Evolutionary conservation across 768 basidiomycete genomes (phyloP), one percentile per base, ranked within the genome.

Genomic region (Galerina sulciceps): DNA sequence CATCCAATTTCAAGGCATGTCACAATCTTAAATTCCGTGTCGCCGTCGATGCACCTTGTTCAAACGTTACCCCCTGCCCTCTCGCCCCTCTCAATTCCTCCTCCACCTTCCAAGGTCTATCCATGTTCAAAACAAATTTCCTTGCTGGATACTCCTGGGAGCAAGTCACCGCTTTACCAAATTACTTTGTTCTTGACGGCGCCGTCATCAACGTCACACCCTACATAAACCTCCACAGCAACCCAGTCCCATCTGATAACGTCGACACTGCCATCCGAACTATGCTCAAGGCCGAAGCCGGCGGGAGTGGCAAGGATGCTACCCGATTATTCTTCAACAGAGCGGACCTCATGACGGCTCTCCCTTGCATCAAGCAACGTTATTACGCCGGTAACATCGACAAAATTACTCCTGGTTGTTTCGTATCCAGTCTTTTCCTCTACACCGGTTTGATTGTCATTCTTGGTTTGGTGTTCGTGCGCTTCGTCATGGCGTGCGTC

Each of bases 351-450:
- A 78, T 83, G 60, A 77, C 80, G 10, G 87, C 91, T 20, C 81
- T 97, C 3, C 82, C 86, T 10, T 99, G 97, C 73, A 80, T 99
- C 52, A 80, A 82, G 52, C 77, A 93, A 66, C 87, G 97, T 11
- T 99, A 97, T 73, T 85, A 85, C 50, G 96, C 95, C 0, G 97
- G 97, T 18, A 90, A 91, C 70, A 98, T 99, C 62, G 97, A 98
- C 79, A 97, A 98, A 76, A 81, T 97, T 69, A 89, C 95, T 0
- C 94, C 97, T 6, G 96, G 96, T 8, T 99, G 97, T 75, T 96
- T 98, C 74, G 86, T 94, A 38, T 90, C 94, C 34, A 83, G 86
- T 45, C 79, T 99, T 23, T 86, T 99, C 71, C 88, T 99, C 51
- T 99, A 97, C 71, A 77, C 88, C 23, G 93, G 94, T 56, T 83